Evolutionary conservation across 2,329 filamentous ascomycete species (phyloP).

Genomic region (Ascosphaera apis): DNA sequence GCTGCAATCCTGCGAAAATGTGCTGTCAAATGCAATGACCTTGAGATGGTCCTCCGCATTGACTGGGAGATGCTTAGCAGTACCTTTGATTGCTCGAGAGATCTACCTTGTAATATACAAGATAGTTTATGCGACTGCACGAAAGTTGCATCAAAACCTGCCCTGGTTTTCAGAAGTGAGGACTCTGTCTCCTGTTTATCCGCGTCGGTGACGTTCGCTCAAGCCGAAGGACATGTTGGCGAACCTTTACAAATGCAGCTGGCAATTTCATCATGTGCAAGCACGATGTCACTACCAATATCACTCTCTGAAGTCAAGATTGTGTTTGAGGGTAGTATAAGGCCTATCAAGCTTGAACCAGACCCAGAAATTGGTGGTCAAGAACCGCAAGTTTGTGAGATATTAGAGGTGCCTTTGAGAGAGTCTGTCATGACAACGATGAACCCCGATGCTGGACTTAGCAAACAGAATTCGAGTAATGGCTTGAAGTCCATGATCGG

Average conservation of each 20-base stretch:
- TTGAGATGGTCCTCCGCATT: constrained; percentile 26
- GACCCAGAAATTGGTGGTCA: constrained; percentile 10
- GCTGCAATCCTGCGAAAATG: constrained; percentile 31
- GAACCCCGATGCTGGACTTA: too few species aligned
- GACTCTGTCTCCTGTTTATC: constrained; percentile 27
- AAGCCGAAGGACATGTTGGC: constrained; percentile 34
- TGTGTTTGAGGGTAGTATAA: constrained; percentile 28
- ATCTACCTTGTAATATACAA: constrained; percentile 18
- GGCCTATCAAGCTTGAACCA: constrained; percentile 19
- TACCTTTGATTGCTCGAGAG: neutral
- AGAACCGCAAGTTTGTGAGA: constrained; percentile 8
- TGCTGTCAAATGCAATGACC: constrained; percentile 22
- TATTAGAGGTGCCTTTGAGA: constrained; percentile 14
- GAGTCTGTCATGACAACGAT: constrained; percentile 11
- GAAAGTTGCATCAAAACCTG: constrained; percentile 18
- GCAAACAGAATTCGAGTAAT: constrained; percentile 3
- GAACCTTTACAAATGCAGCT: constrained; percentile 35
- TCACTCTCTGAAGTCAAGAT: constrained; percentile 25
- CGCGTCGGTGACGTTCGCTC: constrained; percentile 29
- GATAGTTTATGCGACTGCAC: constrained; percentile 20
- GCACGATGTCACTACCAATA: constrained; percentile 22
- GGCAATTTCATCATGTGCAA: constrained; percentile 25
- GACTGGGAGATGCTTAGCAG: constrained; percentile 30
- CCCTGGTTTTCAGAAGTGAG: constrained; percentile 24
- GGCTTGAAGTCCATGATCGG: constrained; percentile 27